Conservation (phyloP, 2,329 filamentous ascomycete genomes). For the Arthrinium puccinioides region DNA sequence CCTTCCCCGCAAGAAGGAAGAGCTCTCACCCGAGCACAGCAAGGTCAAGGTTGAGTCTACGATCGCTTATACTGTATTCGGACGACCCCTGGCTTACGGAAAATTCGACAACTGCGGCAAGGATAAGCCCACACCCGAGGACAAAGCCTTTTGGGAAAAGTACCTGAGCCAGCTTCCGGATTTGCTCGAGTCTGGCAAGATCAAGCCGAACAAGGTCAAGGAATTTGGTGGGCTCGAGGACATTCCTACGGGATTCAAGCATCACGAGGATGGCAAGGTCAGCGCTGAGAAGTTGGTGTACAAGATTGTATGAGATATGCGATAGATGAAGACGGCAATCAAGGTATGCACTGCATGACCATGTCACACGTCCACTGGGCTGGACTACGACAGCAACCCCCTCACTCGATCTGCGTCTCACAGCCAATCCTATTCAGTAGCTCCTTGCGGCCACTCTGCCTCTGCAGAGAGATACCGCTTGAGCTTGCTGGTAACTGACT, state of each 20-base stretch:
- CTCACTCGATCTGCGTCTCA: slow-evolving; percentile 58
- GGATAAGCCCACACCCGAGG: slow-evolving; percentile 15
- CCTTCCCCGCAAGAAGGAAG: slow-evolving; percentile 12
- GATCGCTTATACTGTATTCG: slow-evolving; percentile 24
- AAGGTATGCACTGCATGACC: too few species aligned
- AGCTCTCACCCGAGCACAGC: slow-evolving; percentile 9
- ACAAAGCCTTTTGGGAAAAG: slow-evolving; percentile 24
- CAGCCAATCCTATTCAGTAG: slow-evolving; percentile 73
- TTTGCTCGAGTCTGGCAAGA: slow-evolving; percentile 15
- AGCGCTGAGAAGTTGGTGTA: slow-evolving; percentile 26
- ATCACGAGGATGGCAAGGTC: slow-evolving; percentile 20
- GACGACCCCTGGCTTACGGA: slow-evolving; percentile 12
- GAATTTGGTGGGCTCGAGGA: slow-evolving; percentile 20
- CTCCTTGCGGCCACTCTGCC: slow-evolving; percentile 69
- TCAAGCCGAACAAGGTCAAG: slow-evolving; percentile 21
- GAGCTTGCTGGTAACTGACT: slow-evolving; percentile 22
- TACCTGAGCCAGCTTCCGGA: slow-evolving; percentile 20
- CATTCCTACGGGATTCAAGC: slow-evolving; percentile 18
- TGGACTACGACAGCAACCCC: too few species aligned
- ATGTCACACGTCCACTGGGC: too few species aligned
- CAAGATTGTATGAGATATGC: too few species aligned
- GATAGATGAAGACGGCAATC: too few species aligned
- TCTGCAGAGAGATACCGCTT: slow-evolving; percentile 43
- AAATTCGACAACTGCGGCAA: slow-evolving; percentile 19
- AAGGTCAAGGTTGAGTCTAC: slow-evolving; percentile 23